Conservation (phyloP, 345 rosid genomes). For the Boechera retrofracta region DNA sequence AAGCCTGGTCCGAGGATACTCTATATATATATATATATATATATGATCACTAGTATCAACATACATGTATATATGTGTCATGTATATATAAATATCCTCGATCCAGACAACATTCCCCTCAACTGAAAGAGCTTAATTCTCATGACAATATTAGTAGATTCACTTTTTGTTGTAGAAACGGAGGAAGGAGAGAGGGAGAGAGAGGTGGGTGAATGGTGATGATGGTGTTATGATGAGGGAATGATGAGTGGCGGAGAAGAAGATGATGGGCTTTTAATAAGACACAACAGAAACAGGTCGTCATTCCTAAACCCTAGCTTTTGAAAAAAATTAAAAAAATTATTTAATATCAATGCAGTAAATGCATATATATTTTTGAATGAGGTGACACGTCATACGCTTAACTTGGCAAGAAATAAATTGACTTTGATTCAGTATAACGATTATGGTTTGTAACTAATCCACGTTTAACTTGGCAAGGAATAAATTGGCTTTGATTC, state of each 20-base stretch:
- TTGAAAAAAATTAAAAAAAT: background rate
- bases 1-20: constrained; percentile 87
- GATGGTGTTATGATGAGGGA: constrained; percentile 52
- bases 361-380: constrained; percentile 28
- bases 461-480: background rate
- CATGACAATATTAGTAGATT: constrained; percentile 25
- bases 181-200: constrained; percentile 40
- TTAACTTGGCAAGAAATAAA: background rate
- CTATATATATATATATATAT: constrained; percentile 2
- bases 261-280: constrained; percentile 46
- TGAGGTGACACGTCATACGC: constrained; percentile 29
- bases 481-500: background rate
- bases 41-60: background rate
- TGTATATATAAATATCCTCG: constrained; percentile 47
- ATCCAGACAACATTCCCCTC: constrained; percentile 71
- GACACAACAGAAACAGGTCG: constrained; percentile 31
- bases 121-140: constrained; percentile 52
- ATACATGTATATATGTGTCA: constrained; percentile 1
- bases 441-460: constrained; percentile 11
- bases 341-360: constrained; percentile 3
- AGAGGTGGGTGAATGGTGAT: constrained; percentile 40
- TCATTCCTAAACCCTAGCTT: constrained; percentile 49
- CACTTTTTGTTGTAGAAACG: constrained; percentile 43
- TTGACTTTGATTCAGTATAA: constrained; percentile 13
- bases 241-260: constrained; percentile 48